These are phyloP conservation scores for Penicillium sp. DNA, from an alignment of 2,329 filamentous ascomycete genomes.

Conservation along the genomic window DNA sequence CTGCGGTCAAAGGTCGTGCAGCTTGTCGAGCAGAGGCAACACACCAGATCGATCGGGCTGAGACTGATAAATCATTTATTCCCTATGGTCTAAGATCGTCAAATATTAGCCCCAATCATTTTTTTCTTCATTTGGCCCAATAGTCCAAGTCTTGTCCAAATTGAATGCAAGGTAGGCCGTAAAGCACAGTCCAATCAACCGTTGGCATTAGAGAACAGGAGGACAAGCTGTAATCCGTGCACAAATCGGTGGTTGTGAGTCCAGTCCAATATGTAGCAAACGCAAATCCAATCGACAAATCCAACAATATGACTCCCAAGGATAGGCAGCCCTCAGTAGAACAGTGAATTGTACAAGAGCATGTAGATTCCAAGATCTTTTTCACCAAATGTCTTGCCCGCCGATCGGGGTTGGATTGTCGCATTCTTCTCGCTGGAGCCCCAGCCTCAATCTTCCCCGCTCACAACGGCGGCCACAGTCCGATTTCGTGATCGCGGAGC, in stretches of 20 bases:
- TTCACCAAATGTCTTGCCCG: not conserved
- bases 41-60: constrained; percentile 24
- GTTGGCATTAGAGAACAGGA: not conserved
- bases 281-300: not conserved
- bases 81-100: constrained; percentile 12
- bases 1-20: constrained; percentile 23
- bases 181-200: not conserved
- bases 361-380: not conserved
- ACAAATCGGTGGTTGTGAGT: not conserved
- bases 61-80: constrained; percentile 28
- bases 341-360: not conserved
- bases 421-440: constrained; percentile 13
- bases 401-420: constrained; percentile 11
- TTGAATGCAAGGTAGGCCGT: not conserved
- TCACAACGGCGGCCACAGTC: not conserved
- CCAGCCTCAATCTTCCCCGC: constrained; percentile 6
- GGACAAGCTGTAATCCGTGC: not conserved
- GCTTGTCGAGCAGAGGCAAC: constrained; percentile 22
- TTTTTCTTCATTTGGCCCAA: not conserved
- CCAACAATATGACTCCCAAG: not conserved
- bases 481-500: not conserved
- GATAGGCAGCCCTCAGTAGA: not conserved
- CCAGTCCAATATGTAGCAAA: not conserved
- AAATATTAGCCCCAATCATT: constrained; percentile 14
- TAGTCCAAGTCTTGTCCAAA: not conserved